Evolutionary conservation across 2,329 filamentous ascomycete species (phyloP), one percentile per base, ranked within the genome.

Genomic region (Rutstroemia sp.): DNA sequence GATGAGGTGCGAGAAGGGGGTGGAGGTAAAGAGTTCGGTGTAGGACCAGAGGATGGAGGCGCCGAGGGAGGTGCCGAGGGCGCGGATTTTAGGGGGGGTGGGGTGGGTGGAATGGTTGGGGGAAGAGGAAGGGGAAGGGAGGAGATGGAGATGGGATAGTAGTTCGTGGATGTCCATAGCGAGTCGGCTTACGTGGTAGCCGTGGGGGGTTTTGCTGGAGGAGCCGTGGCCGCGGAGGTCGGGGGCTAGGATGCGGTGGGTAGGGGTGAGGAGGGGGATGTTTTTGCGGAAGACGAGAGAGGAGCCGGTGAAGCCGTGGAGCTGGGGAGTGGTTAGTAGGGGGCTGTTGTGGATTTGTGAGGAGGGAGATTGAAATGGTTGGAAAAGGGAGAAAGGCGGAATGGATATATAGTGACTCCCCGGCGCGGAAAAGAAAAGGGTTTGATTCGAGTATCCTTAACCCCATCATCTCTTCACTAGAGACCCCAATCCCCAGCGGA

Each of bases 241-340:
- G 5, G 64, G 67, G 16, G 56, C 60, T 17, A 69, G 63, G 27
- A 70, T 60, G 7, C 65, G 61, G 50, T 66, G 66, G 14, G 54
- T 34, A 4, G 55, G 21, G 2, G 57, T 40, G 16, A 68, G 57
- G n/a, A 57, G 52, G 21, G 58, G 56, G 44, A 69, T 62, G 45
- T 70, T 70, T n/a, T 58, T 57, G 38, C 65, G 57, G 65, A 64
- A 70, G 36, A 68, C 66, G 30, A 49, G 56, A 5, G 61, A 63
- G 10, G 66, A 67, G n/a, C 68, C 68, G 2, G 67, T 69, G 56
- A 69, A 70, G 50, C 68, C 68, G 47, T 70, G 68, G 19, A 70
- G 62, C 68, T 70, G 39, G n/a, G 48, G 34, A 51, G 17, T 4
- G 54, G 42, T 45, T 45, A 25, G 27, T 27, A 27, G 1, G 25